Evolutionary conservation across 768 basidiomycete species (phyloP), one percentile per base, ranked within the genome.

Genomic region (Amyloporia xantha): DNA sequence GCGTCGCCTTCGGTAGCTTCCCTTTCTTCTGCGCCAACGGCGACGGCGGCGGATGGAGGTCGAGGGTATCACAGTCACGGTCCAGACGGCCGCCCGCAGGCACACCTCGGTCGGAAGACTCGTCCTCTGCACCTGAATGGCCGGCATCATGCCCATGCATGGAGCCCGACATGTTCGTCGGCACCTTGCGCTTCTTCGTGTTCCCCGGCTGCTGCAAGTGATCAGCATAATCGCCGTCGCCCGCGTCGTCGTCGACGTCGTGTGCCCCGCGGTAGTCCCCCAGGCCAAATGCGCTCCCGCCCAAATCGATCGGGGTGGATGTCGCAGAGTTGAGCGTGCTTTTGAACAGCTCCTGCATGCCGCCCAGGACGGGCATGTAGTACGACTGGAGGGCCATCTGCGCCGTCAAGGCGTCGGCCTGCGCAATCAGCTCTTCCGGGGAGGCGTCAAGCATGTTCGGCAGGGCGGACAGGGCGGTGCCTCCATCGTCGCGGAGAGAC

Each of bases 141-240:
- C 65, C 62, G 47, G 55, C 61, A 49, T 76, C 74, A 38, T 72
- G 73, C 47, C 74, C 72, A 38, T 63, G 68, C 39, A 61, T 65
- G 33, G 67, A 62, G 44, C 69, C 67, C 13, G 70, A 63, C 47
- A 69, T 61, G 62, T 86, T 83, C 30, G 79, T 76, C 1, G 90
- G 89, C 2, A 91, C 88, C 63, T 91, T 91, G 41, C 89, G 75
- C 69, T 91, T 91, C 78, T 91, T 91, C 41, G 86, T 85, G 59
- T 91, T 91, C 6, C 83, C 84, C 2, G 82, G 86, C 54, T 88
- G 87, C 52, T 77, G 81, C 25, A 82, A 66, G 57, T 85, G 82
- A 62, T 88, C 84, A 13, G 74, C 59, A 54, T 81, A 82, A 59
- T 85, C 86, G 19, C 73, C 79, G 54, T 79, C 81, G 9, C 68